Evolutionary conservation across 495 filamentous ascomycete genomes (phyloP), one percentile per base, ranked within the genome.

Genomic region (Penicillium cinerascens): DNA sequence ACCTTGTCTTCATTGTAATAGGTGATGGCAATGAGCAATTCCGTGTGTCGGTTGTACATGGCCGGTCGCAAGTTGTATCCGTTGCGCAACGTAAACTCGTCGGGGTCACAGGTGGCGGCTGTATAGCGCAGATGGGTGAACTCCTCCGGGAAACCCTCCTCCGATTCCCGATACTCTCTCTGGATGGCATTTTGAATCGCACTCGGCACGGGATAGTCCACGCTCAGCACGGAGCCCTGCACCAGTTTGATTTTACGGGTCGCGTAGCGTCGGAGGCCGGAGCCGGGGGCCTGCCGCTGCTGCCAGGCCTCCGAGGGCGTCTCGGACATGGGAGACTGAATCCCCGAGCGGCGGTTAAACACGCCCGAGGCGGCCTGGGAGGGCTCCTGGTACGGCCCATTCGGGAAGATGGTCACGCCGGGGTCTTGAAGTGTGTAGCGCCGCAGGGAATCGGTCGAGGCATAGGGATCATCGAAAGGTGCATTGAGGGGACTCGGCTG

Each of bases 1-100:
- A 88, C 84, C 73, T 96, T 98, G 75, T 98, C 93, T 78, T 98
- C 93, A 72, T 97, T 97, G 78, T 97, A 98, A 73, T 97, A 97
- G 38, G 93, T 98, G 66, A 98, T 92, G 57, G 93, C 93, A 63
- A 98, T 96, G 47, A 97, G 77, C 33, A 98, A 80, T 70, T 98
- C 93, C 4, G 93, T 98, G 67, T 97, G 92, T 51, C 93, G 84
- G 78, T 98, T 98, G 77, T 97, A 98, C 90, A 97, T 98, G 45
- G 92, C 86, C 22, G 95, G 90, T 22, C 93, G 88, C 49, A 98
- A 82, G 76, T 97, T 96, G 80, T 97, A 98, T 55, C 93, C 93
- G 66, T 97, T 97, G 70, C 95, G 95, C 49, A 98, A 79, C 25
- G 93, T 98, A 73, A 97, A 98, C 60, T 98, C 93, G 68, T 95